phyloP scores from a whole-genome alignment of 305 asterid genomes.

The Ilex paraguariensis region DNA sequence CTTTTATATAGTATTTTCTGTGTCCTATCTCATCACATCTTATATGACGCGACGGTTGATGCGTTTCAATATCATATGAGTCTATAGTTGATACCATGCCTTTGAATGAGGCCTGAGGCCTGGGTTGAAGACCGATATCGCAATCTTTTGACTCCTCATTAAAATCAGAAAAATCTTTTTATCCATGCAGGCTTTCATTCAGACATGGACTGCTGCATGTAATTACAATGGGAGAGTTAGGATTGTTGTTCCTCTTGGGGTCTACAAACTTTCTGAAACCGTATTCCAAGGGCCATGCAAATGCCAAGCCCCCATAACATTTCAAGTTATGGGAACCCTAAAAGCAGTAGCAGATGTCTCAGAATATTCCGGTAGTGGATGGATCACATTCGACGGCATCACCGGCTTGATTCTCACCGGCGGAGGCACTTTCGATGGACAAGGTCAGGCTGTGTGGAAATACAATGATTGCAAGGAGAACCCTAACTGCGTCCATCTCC shows the following conservation, averaged over 20 bases:
- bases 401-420: constrained; percentile 45
- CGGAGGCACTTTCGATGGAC: constrained; percentile 53
- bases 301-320: constrained; percentile 20
- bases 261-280: constrained; percentile 34
- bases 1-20: too few species aligned
- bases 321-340: constrained; percentile 40
- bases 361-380: constrained; percentile 40
- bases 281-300: constrained; percentile 56
- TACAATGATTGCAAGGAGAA: constrained; percentile 50
- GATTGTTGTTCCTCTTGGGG: constrained; percentile 46
- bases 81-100: too few species aligned
- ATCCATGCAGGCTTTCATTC: constrained; percentile 36
- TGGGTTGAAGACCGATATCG: too few species aligned
- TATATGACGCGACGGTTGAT: too few species aligned
- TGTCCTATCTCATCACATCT: too few species aligned
- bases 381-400: constrained; percentile 35
- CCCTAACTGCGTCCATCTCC: constrained; percentile 37
- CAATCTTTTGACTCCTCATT: too few species aligned
- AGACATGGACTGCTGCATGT: constrained; percentile 57
- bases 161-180: too few species aligned
- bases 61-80: too few species aligned
- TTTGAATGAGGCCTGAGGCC: too few species aligned
- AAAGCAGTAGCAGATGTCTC: constrained; percentile 46
- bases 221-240: constrained; percentile 27
- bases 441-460: constrained; percentile 42